Percentiles rank a stretch among this genome's conserved stretches.
These are phyloP conservation scores for Moesziomyces sp. DNA, from an alignment of 1,284 basidiomycete species.

Conservation along the genomic window DNA sequence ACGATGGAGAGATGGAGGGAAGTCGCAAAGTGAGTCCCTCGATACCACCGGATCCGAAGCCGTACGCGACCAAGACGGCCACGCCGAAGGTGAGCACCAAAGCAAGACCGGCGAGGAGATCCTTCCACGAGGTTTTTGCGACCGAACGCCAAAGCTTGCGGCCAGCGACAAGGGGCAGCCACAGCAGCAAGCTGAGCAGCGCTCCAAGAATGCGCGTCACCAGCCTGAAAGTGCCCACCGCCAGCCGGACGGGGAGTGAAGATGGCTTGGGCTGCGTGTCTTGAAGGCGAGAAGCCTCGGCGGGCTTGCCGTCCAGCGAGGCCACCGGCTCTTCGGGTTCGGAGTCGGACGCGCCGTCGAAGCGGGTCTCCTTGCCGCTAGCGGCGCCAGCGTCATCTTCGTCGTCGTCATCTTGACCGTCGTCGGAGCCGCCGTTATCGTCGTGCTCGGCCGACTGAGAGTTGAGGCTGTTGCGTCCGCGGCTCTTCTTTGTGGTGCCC, in stretches of 20 bases:
- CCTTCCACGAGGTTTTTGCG: neutral
- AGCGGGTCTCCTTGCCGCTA: slow-evolving; percentile 46
- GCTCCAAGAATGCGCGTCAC: neutral
- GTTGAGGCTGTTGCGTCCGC: slow-evolving; percentile 15
- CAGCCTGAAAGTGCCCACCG: neutral
- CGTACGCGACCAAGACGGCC: neutral
- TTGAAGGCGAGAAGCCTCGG: neutral
- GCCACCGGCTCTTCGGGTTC: neutral
- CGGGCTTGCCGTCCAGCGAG: no score
- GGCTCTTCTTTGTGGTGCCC: slow-evolving; percentile 7
- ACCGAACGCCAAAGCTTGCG: neutral
- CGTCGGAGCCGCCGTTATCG: slow-evolving; percentile 7
- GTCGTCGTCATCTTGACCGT: slow-evolving; percentile 1
- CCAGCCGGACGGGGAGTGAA: neutral
- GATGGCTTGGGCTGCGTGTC: neutral
- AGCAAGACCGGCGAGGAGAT: neutral
- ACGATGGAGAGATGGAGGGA: neutral
- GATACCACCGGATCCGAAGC: neutral
- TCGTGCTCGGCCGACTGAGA: slow-evolving; percentile 11
- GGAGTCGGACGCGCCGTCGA: slow-evolving; percentile 28
- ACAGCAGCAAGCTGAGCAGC: neutral
- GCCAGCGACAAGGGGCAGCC: slow-evolving; percentile 3
- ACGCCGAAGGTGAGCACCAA: neutral
- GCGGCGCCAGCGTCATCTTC: slow-evolving; percentile 26
- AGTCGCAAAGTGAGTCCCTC: neutral